Percentiles rank a stretch among this genome's conserved stretches.
These are phyloP conservation scores for Pulveroboletus ravenelii DNA, from an alignment of 768 basidiomycete genomes.

Conservation along the genomic window DNA sequence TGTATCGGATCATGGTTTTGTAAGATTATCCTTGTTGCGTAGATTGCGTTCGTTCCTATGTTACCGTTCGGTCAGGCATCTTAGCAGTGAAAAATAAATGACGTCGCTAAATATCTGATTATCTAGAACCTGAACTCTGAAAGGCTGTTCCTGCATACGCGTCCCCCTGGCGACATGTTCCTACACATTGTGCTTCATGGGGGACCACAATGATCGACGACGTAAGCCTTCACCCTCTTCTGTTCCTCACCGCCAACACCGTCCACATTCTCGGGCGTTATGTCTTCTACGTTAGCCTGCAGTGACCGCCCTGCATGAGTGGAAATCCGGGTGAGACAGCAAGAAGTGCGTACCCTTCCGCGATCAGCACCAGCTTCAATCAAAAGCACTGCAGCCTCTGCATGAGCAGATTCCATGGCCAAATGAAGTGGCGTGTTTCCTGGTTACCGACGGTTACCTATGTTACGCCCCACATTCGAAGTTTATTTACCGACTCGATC, in stretches of 20 bases:
- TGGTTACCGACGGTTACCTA: slow-evolving; percentile 27
- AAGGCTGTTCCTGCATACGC: neutral
- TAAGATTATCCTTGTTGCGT: neutral
- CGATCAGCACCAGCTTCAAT: slow-evolving; percentile 97
- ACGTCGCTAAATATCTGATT: neutral
- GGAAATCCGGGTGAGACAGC: neutral
- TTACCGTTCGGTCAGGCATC: slow-evolving; percentile 6
- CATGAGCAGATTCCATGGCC: slow-evolving; percentile 95
- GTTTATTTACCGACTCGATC: slow-evolving; percentile 64
- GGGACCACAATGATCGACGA: slow-evolving; percentile 64
- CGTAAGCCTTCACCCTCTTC: slow-evolving; percentile 69
- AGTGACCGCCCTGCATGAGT: neutral
- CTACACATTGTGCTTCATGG: slow-evolving; percentile 11
- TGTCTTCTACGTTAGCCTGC: slow-evolving; percentile 78
- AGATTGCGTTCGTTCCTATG: slow-evolving; percentile 9
- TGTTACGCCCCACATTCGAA: neutral
- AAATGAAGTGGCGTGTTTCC: slow-evolving; percentile 97
- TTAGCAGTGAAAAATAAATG: neutral
- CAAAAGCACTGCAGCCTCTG: slow-evolving; percentile 81
- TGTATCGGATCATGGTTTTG: slow-evolving; percentile 6
- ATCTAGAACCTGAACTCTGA: neutral
- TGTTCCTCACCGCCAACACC: slow-evolving; percentile 91
- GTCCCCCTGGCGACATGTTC: too few species aligned
- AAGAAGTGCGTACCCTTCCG: slow-evolving; percentile 56
- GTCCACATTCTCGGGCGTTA: slow-evolving; percentile 82